Percentiles rank a stretch among this genome's conserved stretches.
These are phyloP conservation scores for Suhomyces coccinellae DNA, from an alignment of 1,139 yeast genomes.

Conservation along the genomic window DNA sequence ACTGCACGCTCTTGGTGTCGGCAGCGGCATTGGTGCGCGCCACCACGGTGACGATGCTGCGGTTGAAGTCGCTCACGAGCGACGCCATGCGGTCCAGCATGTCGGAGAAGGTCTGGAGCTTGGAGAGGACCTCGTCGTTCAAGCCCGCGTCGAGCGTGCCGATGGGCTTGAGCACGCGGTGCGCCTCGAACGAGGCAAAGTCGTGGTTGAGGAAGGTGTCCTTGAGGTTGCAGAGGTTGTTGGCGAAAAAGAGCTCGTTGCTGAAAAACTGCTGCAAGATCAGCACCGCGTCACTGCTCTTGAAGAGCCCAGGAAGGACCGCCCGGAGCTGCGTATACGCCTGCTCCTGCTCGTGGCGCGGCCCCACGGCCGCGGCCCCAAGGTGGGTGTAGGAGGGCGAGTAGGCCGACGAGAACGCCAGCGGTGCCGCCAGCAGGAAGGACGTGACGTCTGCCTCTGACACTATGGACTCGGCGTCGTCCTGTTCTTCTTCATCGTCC, in stretches of 20 bases:
- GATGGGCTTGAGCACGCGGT: slow-evolving; percentile 10
- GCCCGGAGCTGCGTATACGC: slow-evolving; percentile 2
- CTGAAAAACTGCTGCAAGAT: slow-evolving; percentile 16
- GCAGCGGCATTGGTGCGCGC: slow-evolving; percentile 1
- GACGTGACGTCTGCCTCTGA: slow-evolving; percentile 10
- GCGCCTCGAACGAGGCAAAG: slow-evolving; percentile 11
- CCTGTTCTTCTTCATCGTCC: slow-evolving; percentile 13
- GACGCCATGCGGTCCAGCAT: slow-evolving; percentile 10
- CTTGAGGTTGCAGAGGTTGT: slow-evolving; percentile 15
- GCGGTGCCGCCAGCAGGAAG: neutral
- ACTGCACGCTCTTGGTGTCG: slow-evolving; percentile 8
- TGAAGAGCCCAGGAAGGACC: slow-evolving; percentile 17
- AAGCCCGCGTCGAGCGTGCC: slow-evolving; percentile 8
- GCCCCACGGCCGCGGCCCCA: neutral
- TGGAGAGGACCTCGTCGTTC: slow-evolving; percentile 4
- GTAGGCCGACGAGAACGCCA: neutral
- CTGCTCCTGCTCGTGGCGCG: neutral
- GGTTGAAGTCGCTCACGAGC: slow-evolving; percentile 15
- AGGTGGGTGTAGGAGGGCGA: slow-evolving; percentile 3
- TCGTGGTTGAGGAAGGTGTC: slow-evolving; percentile 18
- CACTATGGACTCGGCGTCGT: slow-evolving; percentile 12
- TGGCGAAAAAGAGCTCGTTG: slow-evolving; percentile 20
- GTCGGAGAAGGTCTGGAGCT: slow-evolving; percentile 5
- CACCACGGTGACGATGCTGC: slow-evolving; percentile 7
- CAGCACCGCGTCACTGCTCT: slow-evolving; percentile 10